Base-by-base conservation (phyloP, 345 rosid species). In the Draba incana region DNA sequence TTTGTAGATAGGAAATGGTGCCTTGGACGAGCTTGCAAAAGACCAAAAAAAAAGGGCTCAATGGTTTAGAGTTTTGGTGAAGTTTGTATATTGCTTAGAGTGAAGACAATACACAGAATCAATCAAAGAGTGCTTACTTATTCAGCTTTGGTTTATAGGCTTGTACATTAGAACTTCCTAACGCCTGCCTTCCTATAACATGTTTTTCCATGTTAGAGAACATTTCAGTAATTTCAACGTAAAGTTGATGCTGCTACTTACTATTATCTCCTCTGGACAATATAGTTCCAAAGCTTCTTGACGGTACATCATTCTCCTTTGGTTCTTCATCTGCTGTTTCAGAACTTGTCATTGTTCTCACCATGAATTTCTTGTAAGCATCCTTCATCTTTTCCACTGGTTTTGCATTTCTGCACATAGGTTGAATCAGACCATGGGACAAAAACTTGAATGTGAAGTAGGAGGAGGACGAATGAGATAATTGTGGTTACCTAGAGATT, bases 231-330 rank as follows among this genome's bases (percentile, higher is more conserved):
- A 38, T 0, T 37, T 37, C 25, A 11, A 51, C 16, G 35, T 33
- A 43, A 70, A 13, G 64, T 54, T 54, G 44, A 7, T 14, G 47
- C 0, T 12, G 13, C 37, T 46, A 80, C 91, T 84, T 77, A 87
- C 97, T 50, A 33, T 84, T 90, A 44, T 81, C 89, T 68, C 78
- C 87, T 20, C 75, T 82, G 15, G 83, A 51, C 76, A 93, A 58
- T 71, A 87, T 39, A 62, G 97, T 90, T 64, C 98, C 97, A 73
- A 93, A 93, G 78, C 89, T 90, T 75, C 96, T 77, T 20, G 63
- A 69, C 33, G 88, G 87, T 25, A 79, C 63, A 28, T 79, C 66
- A 75, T 73, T 76, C 74, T 84, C 96, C 72, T 71, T 81, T 1
- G 74, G 38, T 44, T 79, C 88, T 67, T 89, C 91, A 55, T 88